These are phyloP conservation scores for Botryotinia calthae DNA, from an alignment of 2,329 filamentous ascomycete species.

Conservation along the genomic window DNA sequence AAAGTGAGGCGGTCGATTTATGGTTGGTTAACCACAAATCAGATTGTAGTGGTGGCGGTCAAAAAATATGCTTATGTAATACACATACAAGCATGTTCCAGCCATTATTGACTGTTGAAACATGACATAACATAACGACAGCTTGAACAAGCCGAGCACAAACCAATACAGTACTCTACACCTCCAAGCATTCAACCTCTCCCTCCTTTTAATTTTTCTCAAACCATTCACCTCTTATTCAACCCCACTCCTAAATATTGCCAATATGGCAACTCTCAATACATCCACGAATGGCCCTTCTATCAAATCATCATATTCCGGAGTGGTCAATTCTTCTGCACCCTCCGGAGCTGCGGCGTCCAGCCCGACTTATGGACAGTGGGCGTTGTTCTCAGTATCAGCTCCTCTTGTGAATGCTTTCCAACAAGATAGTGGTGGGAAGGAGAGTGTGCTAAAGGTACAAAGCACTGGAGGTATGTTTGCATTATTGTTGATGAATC, in stretches of 20 bases:
- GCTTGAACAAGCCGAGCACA: conserved; percentile 17
- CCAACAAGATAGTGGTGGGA: conserved; percentile 73
- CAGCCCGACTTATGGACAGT: conserved; percentile 84
- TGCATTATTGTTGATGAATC: background rate
- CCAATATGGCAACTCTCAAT: conserved; percentile 73
- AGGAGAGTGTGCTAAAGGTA: conserved; percentile 94
- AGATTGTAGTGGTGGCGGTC: conserved; percentile 13
- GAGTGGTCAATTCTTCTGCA: conserved; percentile 59
- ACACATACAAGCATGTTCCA: conserved; percentile 1
- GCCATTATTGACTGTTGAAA: conserved; percentile 1
- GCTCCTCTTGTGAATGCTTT: conserved; percentile 91
- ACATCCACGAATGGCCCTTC: conserved; percentile 75
- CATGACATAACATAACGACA: conserved; percentile 14
- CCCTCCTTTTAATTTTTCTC: background rate
- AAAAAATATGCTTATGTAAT: conserved; percentile 11
- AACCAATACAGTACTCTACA: conserved; percentile 9
- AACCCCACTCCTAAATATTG: conserved; percentile 3
- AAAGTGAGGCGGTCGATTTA: conserved; percentile 15
- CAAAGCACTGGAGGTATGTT: conserved; percentile 77
- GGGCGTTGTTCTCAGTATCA: conserved; percentile 92
- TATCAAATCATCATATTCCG: conserved; percentile 80
- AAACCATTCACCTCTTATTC: background rate
- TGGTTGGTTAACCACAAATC: conserved; percentile 3
- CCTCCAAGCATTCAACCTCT: background rate
- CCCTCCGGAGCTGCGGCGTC: conserved; percentile 55